phyloP scores from a whole-genome alignment of 352 stramenopile species.

The Globisporangium camurandrum region DNA sequence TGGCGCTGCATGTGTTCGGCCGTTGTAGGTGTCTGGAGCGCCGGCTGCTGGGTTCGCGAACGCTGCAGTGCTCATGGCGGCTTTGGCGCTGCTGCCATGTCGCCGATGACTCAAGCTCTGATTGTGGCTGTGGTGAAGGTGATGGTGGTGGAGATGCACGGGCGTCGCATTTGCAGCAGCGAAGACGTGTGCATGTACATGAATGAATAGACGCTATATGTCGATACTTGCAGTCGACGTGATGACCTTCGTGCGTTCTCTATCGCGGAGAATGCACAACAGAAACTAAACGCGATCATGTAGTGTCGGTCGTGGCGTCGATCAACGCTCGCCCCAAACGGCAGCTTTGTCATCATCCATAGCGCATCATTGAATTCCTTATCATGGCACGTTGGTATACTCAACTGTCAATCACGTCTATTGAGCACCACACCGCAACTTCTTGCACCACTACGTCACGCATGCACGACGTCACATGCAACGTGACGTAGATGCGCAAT shows the following conservation, averaged over 20 bases:
- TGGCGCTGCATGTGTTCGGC: neutral
- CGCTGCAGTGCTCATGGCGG: conserved; percentile 3
- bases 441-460: neutral
- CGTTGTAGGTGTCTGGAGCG: neutral
- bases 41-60: conserved; percentile 2
- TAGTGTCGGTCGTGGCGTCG: no score
- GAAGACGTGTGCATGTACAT: conserved; percentile 34
- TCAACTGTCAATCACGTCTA: no score
- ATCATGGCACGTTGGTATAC: no score
- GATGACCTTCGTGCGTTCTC: no score
- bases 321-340: no score
- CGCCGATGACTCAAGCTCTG: neutral
- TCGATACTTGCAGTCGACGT: conserved; percentile 6
- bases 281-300: conserved; percentile 12
- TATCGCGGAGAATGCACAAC: no score
- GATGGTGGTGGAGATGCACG: conserved; percentile 5
- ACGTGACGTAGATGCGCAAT: neutral
- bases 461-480: neutral
- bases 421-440: no score
- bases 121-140: neutral
- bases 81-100: conserved; percentile 3
- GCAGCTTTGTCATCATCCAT: no score
- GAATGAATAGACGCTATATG: conserved; percentile 21
- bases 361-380: no score
- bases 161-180: neutral